Conservation (phyloP, 129 eudicot species). For the Cynara cardunculus region DNA sequence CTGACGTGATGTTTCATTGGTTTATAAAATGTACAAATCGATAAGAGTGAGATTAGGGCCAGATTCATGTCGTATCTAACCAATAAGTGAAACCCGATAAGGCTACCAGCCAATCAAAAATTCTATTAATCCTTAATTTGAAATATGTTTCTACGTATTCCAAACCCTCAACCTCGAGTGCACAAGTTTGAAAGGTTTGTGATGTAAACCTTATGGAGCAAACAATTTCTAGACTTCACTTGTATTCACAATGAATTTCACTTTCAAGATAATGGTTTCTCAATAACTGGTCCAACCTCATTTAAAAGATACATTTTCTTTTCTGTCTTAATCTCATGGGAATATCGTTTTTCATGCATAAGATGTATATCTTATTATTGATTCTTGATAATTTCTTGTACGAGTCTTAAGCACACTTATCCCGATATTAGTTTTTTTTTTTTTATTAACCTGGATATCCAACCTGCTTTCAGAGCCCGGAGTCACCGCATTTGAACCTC, state of each 20-base stretch:
- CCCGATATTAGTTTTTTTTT: not conserved
- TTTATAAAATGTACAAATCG: too few relatives aligned
- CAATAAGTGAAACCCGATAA: too few relatives aligned
- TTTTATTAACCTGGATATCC: too few relatives aligned
- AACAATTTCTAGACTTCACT: not conserved
- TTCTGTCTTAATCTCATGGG: not conserved
- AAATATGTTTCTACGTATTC: not conserved
- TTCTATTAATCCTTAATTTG: too few relatives aligned
- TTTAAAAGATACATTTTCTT: not conserved
- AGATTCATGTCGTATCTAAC: too few relatives aligned
- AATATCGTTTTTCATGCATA: not conserved
- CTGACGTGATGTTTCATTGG: too few relatives aligned
- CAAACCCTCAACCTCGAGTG: not conserved
- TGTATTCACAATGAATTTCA: not conserved
- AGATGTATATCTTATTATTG: not conserved
- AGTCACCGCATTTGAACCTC: too few relatives aligned
- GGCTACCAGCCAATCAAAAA: too few relatives aligned
- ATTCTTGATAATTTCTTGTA: not conserved
- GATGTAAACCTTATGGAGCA: not conserved
- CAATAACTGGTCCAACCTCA: not conserved
- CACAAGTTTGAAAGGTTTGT: not conserved
- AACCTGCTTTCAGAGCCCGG: too few relatives aligned
- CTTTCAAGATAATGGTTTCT: not conserved
- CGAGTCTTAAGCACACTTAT: not conserved
- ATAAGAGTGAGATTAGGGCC: too few relatives aligned